Conservation (phyloP, 2,329 filamentous ascomycete species). For the Xylaria sp. region DNA sequence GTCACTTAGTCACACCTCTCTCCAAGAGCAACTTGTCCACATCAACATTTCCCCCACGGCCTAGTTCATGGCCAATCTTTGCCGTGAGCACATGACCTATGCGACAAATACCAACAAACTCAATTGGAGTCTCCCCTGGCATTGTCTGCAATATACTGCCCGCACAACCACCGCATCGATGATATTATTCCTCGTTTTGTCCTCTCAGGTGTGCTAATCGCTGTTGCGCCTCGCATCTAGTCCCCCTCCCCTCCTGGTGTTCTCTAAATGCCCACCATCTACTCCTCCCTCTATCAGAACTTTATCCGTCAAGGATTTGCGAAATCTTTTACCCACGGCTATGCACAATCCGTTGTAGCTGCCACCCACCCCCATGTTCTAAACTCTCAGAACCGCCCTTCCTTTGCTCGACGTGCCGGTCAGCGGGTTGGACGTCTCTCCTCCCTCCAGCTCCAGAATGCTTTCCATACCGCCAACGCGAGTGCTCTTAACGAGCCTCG, state of each 20-base stretch:
- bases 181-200: neutral
- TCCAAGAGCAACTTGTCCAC: neutral
- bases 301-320: constrained; percentile 98
- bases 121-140: neutral
- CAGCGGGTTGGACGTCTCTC: constrained; percentile 66
- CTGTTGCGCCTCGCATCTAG: constrained; percentile 51
- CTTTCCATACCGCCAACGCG: constrained; percentile 72
- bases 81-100: neutral
- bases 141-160: too few relatives aligned
- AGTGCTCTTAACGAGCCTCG: constrained; percentile 68
- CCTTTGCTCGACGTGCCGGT: constrained; percentile 69
- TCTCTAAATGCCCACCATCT: constrained; percentile 91
- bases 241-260: constrained; percentile 69
- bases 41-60: neutral
- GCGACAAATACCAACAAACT: neutral
- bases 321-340: constrained; percentile 97
- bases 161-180: neutral
- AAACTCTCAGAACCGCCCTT: constrained; percentile 76
- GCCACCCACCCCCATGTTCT: constrained; percentile 83
- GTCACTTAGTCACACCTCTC: neutral
- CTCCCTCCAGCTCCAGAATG: constrained; percentile 78
- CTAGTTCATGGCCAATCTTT: neutral
- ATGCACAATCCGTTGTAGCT: constrained; percentile 97
- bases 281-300: constrained; percentile 75
- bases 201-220: constrained; percentile 19